A percentile compares a stretch with the other conserved stretches of the same genome.
Conservation (phyloP, 352 stramenopile genomes). For the Ochromonadaceae sp. region DNA sequence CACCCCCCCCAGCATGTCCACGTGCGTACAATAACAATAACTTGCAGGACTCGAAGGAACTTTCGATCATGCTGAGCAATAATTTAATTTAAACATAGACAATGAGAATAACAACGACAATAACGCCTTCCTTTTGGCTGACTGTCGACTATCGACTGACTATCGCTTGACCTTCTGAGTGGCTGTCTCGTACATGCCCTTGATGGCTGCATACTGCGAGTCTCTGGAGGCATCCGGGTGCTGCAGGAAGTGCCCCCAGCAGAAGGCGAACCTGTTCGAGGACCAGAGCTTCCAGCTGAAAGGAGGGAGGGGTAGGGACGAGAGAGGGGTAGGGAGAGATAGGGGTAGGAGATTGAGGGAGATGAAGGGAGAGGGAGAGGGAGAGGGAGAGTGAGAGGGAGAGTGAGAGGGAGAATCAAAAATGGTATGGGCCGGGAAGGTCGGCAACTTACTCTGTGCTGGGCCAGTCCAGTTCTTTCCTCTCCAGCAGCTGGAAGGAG, state of each 20-base stretch:
- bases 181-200: slow-evolving; percentile 7
- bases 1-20: too few relatives aligned
- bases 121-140: too few relatives aligned
- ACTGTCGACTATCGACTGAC: too few relatives aligned
- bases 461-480: slow-evolving; percentile 6
- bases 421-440: too few relatives aligned
- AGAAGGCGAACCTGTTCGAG: slow-evolving; percentile 1
- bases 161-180: not conserved
- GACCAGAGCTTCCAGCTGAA: slow-evolving; percentile 18
- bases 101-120: too few relatives aligned
- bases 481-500: not conserved
- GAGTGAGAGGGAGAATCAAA: not conserved
- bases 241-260: slow-evolving; percentile 18
- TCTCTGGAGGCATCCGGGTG: slow-evolving; percentile 6
- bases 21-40: too few relatives aligned
- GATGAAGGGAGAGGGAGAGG: too few relatives aligned
- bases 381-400: not conserved
- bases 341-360: not conserved
- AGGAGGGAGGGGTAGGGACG: not conserved
- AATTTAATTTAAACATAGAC: too few relatives aligned
- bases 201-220: slow-evolving; percentile 21
- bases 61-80: too few relatives aligned
- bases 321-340: not conserved
- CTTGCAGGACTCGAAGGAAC: too few relatives aligned
- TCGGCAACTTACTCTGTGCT: not conserved